Conservation (phyloP, 78 protist species). For the Emiliania huxleyi region DNA sequence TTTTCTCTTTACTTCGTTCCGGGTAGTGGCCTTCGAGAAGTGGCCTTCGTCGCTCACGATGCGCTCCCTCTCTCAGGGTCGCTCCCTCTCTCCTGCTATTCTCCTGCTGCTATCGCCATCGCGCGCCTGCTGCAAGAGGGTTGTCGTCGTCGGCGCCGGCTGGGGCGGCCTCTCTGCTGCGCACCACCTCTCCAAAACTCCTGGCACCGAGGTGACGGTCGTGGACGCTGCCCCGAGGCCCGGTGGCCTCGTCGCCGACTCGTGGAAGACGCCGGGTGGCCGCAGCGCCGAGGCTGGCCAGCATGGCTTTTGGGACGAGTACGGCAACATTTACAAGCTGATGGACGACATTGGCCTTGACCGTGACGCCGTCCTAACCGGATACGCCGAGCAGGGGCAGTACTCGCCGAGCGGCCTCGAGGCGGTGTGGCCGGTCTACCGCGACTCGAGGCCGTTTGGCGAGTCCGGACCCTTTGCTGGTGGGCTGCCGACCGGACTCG, state of each 20-base stretch:
- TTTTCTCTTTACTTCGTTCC: too few species aligned
- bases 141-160: slow-evolving; percentile 26
- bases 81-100: too few species aligned
- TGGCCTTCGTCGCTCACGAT: too few species aligned
- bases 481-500: neutral
- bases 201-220: neutral
- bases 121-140: too few species aligned
- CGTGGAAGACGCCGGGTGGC: neutral
- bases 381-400: slow-evolving; percentile 32
- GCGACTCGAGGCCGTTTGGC: neutral
- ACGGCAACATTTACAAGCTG: slow-evolving; percentile 20
- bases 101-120: too few species aligned
- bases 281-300: slow-evolving; percentile 23
- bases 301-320: slow-evolving; percentile 23
- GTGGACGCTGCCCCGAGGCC: slow-evolving; percentile 2
- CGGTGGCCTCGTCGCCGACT: neutral
- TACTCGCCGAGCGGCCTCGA: slow-evolving; percentile 25
- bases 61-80: too few species aligned
- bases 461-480: too few species aligned
- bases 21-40: too few species aligned
- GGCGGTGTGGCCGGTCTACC: slow-evolving; percentile 36
- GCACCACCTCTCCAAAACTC: neutral
- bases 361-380: neutral
- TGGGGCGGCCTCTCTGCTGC: slow-evolving; percentile 30
- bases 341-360: neutral